phyloP scores from a whole-genome alignment of 1,139 yeast species.

The Diutina pseudorugosa region DNA sequence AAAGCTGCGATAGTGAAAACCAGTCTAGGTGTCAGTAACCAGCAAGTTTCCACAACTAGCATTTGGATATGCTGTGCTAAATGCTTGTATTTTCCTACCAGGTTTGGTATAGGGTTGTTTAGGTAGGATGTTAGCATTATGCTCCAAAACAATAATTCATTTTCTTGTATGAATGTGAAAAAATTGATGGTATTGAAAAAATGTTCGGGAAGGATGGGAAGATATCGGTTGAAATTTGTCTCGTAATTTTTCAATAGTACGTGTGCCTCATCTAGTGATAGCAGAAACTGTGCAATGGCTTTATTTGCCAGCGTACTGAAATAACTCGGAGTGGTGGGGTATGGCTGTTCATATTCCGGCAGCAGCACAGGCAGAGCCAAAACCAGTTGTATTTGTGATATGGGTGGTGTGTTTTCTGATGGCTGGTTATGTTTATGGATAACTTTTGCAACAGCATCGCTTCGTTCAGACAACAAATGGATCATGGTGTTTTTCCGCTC shows the following conservation, averaged over 20 bases:
- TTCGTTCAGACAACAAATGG: not conserved
- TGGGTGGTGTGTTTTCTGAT: not conserved
- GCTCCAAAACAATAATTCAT: constrained; percentile 31
- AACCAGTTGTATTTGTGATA: constrained; percentile 2
- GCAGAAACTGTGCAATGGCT: not conserved
- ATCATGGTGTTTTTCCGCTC: not conserved
- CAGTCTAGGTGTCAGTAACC: constrained; percentile 35
- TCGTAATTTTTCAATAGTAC: constrained; percentile 1
- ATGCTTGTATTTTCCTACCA: constrained; percentile 14
- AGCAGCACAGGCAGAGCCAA: constrained; percentile 3
- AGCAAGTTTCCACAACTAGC: constrained; percentile 31
- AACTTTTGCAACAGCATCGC: not conserved
- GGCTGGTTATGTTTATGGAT: not conserved
- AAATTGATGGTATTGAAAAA: constrained; percentile 19
- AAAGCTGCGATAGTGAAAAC: constrained; percentile 28
- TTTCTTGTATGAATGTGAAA: constrained; percentile 13
- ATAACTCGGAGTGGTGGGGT: not conserved
- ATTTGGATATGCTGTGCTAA: constrained; percentile 24
- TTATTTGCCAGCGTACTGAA: not conserved
- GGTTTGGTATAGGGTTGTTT: constrained; percentile 2
- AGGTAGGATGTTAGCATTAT: constrained; percentile 25
- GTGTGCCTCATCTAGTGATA: not conserved
- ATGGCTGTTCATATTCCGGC: not conserved
- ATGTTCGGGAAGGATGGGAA: constrained; percentile 31
- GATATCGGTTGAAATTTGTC: constrained; percentile 18